phyloP scores from a whole-genome alignment of 192 early-diverging fungal species.

The Funneliformis geosporum region DNA sequence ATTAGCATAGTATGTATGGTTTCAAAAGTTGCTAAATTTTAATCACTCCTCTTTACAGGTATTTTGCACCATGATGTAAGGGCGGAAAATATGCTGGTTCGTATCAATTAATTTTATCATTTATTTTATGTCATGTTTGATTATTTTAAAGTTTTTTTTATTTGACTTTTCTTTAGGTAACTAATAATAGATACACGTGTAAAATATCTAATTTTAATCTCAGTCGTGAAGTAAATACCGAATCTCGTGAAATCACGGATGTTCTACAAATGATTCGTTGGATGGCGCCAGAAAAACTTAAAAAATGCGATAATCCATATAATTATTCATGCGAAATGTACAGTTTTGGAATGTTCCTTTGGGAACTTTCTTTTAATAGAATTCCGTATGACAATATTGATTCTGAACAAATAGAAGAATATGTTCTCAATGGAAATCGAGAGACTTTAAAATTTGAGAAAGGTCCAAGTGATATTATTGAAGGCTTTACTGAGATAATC shows the following conservation, averaged over 20 bases:
- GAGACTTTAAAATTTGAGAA: background rate
- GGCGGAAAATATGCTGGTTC: background rate
- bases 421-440: background rate
- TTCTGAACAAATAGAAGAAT: background rate
- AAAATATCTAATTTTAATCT: background rate
- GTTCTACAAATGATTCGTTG: background rate
- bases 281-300: background rate
- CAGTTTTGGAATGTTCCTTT: background rate
- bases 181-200: background rate
- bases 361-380: background rate
- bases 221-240: background rate
- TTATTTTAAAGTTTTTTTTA: no score
- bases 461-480: background rate
- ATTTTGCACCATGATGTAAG: background rate
- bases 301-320: background rate
- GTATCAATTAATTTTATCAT: no score
- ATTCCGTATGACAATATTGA: background rate
- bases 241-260: background rate
- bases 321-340: background rate
- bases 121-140: no score
- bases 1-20: no score
- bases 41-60: background rate
- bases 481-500: background rate
- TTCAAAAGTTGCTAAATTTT: background rate
- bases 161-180: background rate